Base-by-base conservation (phyloP, 306 rosid species). In the Cicer pinnatifidum region DNA sequence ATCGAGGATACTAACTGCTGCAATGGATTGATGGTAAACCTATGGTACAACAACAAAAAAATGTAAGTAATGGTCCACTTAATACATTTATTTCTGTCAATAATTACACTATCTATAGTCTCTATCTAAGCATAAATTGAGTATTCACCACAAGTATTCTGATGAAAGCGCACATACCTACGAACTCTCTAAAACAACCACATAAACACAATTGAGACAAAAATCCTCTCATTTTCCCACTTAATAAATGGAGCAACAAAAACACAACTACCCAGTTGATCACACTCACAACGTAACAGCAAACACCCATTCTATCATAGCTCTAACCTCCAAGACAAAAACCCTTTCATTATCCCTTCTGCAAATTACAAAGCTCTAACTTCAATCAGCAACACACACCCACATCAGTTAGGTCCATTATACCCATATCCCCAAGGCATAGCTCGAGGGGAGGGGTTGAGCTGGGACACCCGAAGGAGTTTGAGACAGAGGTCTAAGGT, bases 21-120 rank as follows among this genome's bases (percentile, higher is more conserved):
- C 97, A 83, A 94, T 94, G 7, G 99, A 94, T 81, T 94, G 99
- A 41, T 94, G 99, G 84, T 94, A 94, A 62, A 94, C 99, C 99
- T 94, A 86, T 35, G 13, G 72, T 53, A 28, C 60, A 84, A 74
- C 37, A 78, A 56, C 56, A 59, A 9, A 45, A 40, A 41, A 45
- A 75, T 47, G 16, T 64, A 78, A 73, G 79, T 56, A 69, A 82
- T 71, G 78, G 41, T 23, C 16, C 46, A 61, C 58, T 51, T 40
- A 40, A 40, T 11, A 66, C 40, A 52, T 64, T 73, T 15, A 61
- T 37, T 35, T 6, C 13, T 67, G 20, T 9, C 33, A 43, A 9
- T 8, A 1, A 51, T 12, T 8, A 16, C 58, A 19, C 58, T 61
- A 50, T 56, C 6, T 62, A 17, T 62, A 64, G 11, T 63, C 16